Evolutionary conservation across 2,329 filamentous ascomycete genomes (phyloP), one percentile per base, ranked within the genome.

Genomic region (Exophiala sp.): DNA sequence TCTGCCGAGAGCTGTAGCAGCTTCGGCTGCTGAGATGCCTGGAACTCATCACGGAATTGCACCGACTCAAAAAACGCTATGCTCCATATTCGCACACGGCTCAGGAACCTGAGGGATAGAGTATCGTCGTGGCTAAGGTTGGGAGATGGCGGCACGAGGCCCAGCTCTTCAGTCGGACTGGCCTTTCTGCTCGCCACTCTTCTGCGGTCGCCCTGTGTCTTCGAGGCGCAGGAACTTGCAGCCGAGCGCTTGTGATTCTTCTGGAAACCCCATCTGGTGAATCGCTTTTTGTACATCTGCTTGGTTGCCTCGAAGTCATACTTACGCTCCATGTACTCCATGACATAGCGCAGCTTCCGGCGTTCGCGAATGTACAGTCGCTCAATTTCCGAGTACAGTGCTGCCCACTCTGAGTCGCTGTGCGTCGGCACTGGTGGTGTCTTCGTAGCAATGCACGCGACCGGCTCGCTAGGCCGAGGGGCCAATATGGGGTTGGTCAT

Each of bases 271-370:
- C 43, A 53, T 48, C 48, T 48, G 16, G 50, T n/a, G 29, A 53
- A 53, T 7, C 50, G 43, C 34, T 40, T 53, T 20, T 53, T 53
- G 44, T 48, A 53, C 50, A 53, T 53, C 34, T 48, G 50, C 36
- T 42, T 48, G 44, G 43, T 53, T 20, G 43, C 50, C 29, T 48
- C 33, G 14, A 47, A 53, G 24, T 21, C 43, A 35, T 48, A 21
- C 36, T 47, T 14, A n/a, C 32, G 16, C 29, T 52, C 43, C 50
- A 52, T 52, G 21, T 52, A 47, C 39, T 32, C 24, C 32, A 52
- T 52, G 32, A 52, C 21, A 34, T 47, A 47, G 7, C 50, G 42
- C 29, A 52, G 43, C 21, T 47, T 47, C 20, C 43, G 50, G 8
- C 50, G 50, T 34, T 52, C 42, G n/a, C 40, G 38, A 16, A 44